Percentiles rank a stretch among this genome's conserved stretches.
These are phyloP conservation scores for Microbotryum saponariae DNA, from an alignment of 1,284 basidiomycete species.

Conservation along the genomic window DNA sequence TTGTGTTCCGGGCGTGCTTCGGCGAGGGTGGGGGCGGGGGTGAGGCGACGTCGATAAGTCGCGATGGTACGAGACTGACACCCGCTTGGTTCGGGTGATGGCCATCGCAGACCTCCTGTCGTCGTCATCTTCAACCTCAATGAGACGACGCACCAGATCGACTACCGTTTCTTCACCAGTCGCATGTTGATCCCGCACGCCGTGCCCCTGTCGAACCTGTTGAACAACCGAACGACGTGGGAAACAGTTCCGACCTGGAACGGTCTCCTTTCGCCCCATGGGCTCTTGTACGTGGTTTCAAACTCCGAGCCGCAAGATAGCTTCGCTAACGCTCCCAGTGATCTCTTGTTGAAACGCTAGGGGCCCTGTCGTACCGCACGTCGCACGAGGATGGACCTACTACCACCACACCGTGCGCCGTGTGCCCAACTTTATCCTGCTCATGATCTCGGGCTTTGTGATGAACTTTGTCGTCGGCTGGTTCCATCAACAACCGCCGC, in stretches of 20 bases:
- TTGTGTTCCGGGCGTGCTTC: no score
- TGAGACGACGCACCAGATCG: constrained; percentile 4
- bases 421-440: constrained; percentile 23
- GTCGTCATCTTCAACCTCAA: constrained; percentile 29
- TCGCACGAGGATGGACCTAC: constrained; percentile 9
- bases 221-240: constrained; percentile 14
- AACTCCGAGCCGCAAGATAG: no score
- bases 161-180: constrained; percentile 30
- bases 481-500: not conserved
- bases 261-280: constrained; percentile 16
- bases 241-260: constrained; percentile 12
- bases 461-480: constrained; percentile 26
- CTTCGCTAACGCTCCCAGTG: no score
- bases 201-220: constrained; percentile 4
- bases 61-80: not conserved
- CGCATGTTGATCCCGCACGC: constrained; percentile 16
- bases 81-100: not conserved
- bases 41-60: no score
- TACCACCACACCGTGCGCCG: constrained; percentile 20
- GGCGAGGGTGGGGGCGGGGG: no score
- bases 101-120: constrained; percentile 22
- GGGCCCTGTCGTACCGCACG: no score
- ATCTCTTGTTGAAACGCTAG: no score
- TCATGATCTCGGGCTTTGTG: constrained; percentile 25
- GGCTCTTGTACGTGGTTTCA: constrained; percentile 13